Conservation (phyloP, 2,329 filamentous ascomycete species). For the Biscogniauxia marginata region DNA sequence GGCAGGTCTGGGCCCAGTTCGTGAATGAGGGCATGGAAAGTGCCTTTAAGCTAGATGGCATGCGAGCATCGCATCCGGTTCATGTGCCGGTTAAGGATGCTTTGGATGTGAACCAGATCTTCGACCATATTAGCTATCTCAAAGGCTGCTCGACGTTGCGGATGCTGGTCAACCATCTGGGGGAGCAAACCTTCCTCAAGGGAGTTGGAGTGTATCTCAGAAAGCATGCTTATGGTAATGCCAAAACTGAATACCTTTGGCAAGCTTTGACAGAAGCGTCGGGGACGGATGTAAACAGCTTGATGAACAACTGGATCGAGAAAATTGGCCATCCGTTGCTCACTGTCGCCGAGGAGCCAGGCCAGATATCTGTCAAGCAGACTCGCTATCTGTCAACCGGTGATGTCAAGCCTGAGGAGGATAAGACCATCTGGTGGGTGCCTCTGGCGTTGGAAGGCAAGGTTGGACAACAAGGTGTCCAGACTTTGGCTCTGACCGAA, state of each 20-base stretch:
- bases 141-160: conserved; percentile 96
- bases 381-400: conserved; percentile 88
- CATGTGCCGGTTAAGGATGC: conserved; percentile 93
- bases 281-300: conserved; percentile 76
- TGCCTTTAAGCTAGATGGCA: conserved; percentile 84
- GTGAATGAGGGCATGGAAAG: conserved; percentile 92
- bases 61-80: conserved; percentile 91
- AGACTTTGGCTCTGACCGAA: conserved; percentile 66
- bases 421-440: conserved; percentile 93
- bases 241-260: conserved; percentile 91
- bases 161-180: conserved; percentile 91
- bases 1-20: conserved; percentile 98
- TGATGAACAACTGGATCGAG: conserved; percentile 94
- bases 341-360: conserved; percentile 78
- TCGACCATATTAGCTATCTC: conserved; percentile 93
- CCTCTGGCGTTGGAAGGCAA: conserved; percentile 83
- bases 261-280: conserved; percentile 82
- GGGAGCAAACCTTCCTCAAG: conserved; percentile 82
- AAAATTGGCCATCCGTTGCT: conserved; percentile 94
- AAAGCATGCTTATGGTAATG: conserved; percentile 83
- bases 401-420: conserved; percentile 86
- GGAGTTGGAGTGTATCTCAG: conserved; percentile 90
- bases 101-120: conserved; percentile 95
- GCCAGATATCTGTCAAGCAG: conserved; percentile 80
- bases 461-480: conserved; percentile 58